A percentile compares a stretch with the other conserved stretches of the same genome.
Conservation (phyloP, 1,284 basidiomycete genomes). For the Pascua guehoae region DNA sequence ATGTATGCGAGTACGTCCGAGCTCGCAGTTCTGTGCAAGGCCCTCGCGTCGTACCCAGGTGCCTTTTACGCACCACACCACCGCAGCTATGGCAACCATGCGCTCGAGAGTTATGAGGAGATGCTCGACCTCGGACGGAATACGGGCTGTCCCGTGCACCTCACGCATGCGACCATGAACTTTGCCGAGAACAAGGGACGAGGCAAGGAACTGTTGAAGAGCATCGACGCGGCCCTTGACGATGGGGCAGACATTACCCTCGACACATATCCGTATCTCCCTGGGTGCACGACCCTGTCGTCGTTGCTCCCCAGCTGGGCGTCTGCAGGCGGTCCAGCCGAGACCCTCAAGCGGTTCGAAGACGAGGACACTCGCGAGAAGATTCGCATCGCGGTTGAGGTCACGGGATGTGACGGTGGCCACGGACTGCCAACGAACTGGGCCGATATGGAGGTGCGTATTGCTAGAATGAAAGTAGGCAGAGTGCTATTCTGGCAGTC, state of each 20-base stretch:
- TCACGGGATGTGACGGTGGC: slow-evolving; percentile 44
- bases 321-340: slow-evolving; percentile 35
- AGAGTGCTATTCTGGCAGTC: too few species aligned
- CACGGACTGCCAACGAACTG: slow-evolving; percentile 46
- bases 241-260: slow-evolving; percentile 37
- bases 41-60: slow-evolving; percentile 32
- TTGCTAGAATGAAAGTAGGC: too few species aligned
- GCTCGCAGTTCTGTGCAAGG: slow-evolving; percentile 32
- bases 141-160: slow-evolving; percentile 42
- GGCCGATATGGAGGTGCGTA: slow-evolving; percentile 39
- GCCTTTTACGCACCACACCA: slow-evolving; percentile 47
- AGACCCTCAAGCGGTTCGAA: slow-evolving; percentile 34
- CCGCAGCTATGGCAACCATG: slow-evolving; percentile 40
- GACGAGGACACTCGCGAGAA: slow-evolving; percentile 29
- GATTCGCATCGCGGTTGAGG: slow-evolving; percentile 40
- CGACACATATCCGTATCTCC: slow-evolving; percentile 48
- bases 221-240: slow-evolving; percentile 31
- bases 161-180: slow-evolving; percentile 48
- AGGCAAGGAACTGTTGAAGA: slow-evolving; percentile 32
- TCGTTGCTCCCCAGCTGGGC: slow-evolving; percentile 44
- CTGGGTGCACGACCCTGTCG: slow-evolving; percentile 44
- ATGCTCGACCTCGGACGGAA: slow-evolving; percentile 37
- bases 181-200: slow-evolving; percentile 42
- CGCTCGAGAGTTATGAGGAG: slow-evolving; percentile 40
- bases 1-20: slow-evolving; percentile 48